Evolutionary conservation across 129 eudicot genomes (phyloP).

Genomic region (Ambrosia artemisiifolia): DNA sequence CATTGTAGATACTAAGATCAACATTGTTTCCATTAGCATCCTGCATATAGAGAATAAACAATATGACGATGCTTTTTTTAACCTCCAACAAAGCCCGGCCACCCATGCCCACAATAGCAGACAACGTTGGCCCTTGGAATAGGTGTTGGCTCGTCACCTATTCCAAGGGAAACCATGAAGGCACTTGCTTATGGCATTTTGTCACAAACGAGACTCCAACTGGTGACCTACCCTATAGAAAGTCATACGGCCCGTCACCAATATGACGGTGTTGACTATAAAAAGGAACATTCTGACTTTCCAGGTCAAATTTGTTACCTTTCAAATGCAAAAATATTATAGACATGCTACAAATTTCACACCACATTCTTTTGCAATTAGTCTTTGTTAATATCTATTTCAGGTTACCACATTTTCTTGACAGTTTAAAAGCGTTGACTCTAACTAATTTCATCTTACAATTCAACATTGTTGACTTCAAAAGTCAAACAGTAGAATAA

Average conservation of each 20-base stretch:
- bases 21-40: conserved; percentile 51
- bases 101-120: too few species aligned
- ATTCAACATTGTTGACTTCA: conserved; percentile 22
- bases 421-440: not conserved
- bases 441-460: not conserved
- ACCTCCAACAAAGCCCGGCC: too few species aligned
- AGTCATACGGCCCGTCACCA: not conserved
- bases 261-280: not conserved
- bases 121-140: too few species aligned
- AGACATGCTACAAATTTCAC: not conserved
- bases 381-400: not conserved
- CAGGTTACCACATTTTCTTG: not conserved
- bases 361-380: not conserved
- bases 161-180: too few species aligned
- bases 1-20: conserved; percentile 45
- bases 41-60: conserved; percentile 15
- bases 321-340: not conserved
- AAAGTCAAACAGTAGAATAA: conserved; percentile 15
- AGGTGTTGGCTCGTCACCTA: too few species aligned
- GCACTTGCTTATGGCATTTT: too few species aligned
- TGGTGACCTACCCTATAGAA: too few species aligned
- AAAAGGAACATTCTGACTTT: conserved; percentile 12
- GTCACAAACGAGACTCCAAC: too few species aligned
- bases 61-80: not conserved
- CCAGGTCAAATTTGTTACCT: not conserved